phyloP scores from a whole-genome alignment of 345 rosid species.

The Toxicodendron radicans region DNA sequence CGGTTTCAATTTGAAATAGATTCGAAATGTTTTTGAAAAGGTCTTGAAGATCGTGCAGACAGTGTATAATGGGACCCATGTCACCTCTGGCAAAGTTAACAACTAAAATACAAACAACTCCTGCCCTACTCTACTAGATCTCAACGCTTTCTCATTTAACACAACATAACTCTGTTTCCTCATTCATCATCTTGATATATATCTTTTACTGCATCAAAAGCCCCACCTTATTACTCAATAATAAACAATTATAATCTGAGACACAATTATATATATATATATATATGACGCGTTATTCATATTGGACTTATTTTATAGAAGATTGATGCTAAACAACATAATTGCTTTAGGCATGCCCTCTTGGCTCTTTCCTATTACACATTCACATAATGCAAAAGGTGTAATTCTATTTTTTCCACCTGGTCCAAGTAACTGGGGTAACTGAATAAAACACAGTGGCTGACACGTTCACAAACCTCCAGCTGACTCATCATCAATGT shows the following conservation, averaged over 20 bases:
- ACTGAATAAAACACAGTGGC: slow-evolving; percentile 10
- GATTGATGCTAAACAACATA: slow-evolving; percentile 7
- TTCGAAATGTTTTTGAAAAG: background rate
- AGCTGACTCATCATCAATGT: background rate
- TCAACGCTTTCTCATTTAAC: background rate
- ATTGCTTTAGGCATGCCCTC: background rate
- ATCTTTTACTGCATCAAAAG: background rate
- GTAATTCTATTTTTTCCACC: too few species aligned
- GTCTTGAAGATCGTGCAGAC: slow-evolving; percentile 16
- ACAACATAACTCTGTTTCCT: background rate
- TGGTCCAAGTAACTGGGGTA: slow-evolving; percentile 2
- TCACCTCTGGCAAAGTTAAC: background rate
- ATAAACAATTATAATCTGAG: background rate
- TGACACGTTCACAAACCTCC: slow-evolving; percentile 11
- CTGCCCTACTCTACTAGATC: too few species aligned
- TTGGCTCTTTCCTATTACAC: background rate
- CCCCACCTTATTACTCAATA: too few species aligned
- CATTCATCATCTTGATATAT: background rate
- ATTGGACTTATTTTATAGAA: background rate
- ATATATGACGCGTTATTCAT: slow-evolving; percentile 14
- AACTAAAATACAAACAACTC: background rate
- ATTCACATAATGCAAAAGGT: too few species aligned
- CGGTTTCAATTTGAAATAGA: slow-evolving; percentile 15
- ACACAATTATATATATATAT: slow-evolving; percentile 1
- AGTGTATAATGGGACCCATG: slow-evolving; percentile 6